Evolutionary conservation across 2,329 filamentous ascomycete genomes (phyloP).

Genomic region (Verticillium zaregamsianum): DNA sequence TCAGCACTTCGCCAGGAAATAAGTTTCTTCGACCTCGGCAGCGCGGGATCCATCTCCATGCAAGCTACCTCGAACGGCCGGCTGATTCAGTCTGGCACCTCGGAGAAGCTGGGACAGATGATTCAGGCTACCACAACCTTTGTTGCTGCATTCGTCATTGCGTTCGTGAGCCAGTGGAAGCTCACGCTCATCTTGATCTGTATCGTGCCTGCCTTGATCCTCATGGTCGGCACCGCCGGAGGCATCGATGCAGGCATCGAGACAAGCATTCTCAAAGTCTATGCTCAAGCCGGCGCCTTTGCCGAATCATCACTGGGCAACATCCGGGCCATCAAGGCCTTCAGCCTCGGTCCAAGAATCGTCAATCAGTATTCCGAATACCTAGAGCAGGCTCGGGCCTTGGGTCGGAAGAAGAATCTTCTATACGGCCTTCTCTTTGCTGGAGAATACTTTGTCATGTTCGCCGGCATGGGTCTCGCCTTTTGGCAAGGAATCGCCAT

Average conservation of each 20-base stretch:
- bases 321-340: conserved; percentile 8
- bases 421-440: conserved; percentile 23
- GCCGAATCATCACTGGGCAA: conserved; percentile 18
- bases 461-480: conserved; percentile 10
- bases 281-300: conserved; percentile 18
- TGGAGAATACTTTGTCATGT: conserved; percentile 35
- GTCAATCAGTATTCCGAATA: conserved; percentile 3
- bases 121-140: conserved; percentile 3
- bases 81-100: conserved; percentile 4
- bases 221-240: neutral
- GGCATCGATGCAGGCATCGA: conserved; percentile 10
- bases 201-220: neutral
- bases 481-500: conserved; percentile 28
- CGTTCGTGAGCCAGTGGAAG: conserved; percentile 7
- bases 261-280: conserved; percentile 17
- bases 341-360: conserved; percentile 5
- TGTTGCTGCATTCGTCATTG: conserved; percentile 5
- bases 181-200: conserved; percentile 4
- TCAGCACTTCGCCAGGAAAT: conserved; percentile 46
- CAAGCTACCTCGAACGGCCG: conserved; percentile 5
- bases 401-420: conserved; percentile 22
- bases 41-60: conserved; percentile 4
- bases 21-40: conserved; percentile 39
- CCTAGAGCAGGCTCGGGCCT: conserved; percentile 16
- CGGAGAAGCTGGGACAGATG: conserved; percentile 2